phyloP scores from a whole-genome alignment of 2,329 filamentous ascomycete species.

The Moelleriella libera region DNA sequence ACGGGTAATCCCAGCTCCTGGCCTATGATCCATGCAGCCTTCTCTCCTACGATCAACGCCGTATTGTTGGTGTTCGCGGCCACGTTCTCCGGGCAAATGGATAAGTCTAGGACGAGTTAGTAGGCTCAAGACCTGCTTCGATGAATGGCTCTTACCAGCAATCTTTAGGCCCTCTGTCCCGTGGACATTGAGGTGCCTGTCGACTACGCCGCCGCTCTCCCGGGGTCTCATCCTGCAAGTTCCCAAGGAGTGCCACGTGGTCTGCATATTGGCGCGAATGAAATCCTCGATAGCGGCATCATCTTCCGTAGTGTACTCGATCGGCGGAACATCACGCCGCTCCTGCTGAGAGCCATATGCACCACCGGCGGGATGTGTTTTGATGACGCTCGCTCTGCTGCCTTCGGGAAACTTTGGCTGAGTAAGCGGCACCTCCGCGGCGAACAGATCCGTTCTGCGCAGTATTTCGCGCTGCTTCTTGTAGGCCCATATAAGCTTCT shows the following conservation, averaged over 20 bases:
- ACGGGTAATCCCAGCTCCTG: conserved; percentile 11
- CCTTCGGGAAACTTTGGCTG: conserved; percentile 28
- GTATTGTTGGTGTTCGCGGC: conserved; percentile 28
- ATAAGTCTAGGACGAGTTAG: conserved; percentile 13
- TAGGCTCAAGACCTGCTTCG: not conserved
- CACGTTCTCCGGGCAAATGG: conserved; percentile 23
- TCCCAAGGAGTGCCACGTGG: conserved; percentile 33
- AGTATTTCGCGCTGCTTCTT: conserved; percentile 47
- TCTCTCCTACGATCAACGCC: conserved; percentile 29
- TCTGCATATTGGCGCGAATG: conserved; percentile 21
- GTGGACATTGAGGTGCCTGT: conserved; percentile 25
- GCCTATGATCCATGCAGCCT: conserved; percentile 19
- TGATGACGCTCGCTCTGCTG: conserved; percentile 21
- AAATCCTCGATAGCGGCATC: conserved; percentile 30
- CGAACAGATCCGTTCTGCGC: conserved; percentile 37
- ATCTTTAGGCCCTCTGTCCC: conserved; percentile 28
- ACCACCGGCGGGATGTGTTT: conserved; percentile 8
- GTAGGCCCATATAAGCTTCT: conserved; percentile 47
- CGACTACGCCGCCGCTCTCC: conserved; percentile 29
- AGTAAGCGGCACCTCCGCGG: conserved; percentile 24
- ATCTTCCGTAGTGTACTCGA: conserved; percentile 33
- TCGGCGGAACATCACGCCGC: conserved; percentile 7
- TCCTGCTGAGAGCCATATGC: conserved; percentile 13
- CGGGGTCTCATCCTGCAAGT: conserved; percentile 35
- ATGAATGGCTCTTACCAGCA: conserved; percentile 18